Base-by-base conservation (phyloP, 129 eudicot genomes). In the sunflower (Helianthus annuus) region DNA sequence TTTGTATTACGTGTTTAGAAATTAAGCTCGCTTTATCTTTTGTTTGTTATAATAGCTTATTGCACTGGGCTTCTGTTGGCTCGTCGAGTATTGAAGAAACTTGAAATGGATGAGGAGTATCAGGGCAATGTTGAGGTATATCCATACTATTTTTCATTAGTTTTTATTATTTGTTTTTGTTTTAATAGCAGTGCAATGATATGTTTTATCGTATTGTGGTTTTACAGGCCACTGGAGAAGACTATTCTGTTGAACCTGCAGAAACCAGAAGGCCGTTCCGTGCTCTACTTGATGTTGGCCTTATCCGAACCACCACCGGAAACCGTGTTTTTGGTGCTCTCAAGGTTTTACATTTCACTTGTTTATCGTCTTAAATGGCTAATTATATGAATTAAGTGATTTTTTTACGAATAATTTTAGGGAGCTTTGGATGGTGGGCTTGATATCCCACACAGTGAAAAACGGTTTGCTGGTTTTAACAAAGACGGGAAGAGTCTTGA, bases 361-460 rank as follows among this genome's bases (percentile, higher is more conserved):
- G 3, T 27, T 3, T 11, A 10, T 58, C 10, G 6, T 51, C 17
- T 51, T 44, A 65, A 65, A 16, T 42, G 11, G 46, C 10, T 10
- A 62, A 4, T n/a, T 48, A 51, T 39, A 38, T 63, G 49, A n/a
- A 38, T 3, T 39, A 39, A 39, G 6, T 7, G 8, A 1, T n/a
- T 63, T 63, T 36, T 36, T 63, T 27, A 0, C 14, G 9, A 16
- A 55, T 73, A 34, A 48, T 44, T 44, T n/a, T 70, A 94, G 99
- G 99, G 99, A 22, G 99, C 99, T n/a, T 12, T 94, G 70, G 99
- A 94, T 84, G 99, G 97, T 69, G 99, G n/a, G n/a, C n/a, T n/a
- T n/a, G n/a, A n/a, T n/a, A n/a, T n/a, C n/a, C n/a, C n/a, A n/a
- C n/a, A n/a, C 84, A 90, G 97, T 70, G 99, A 90, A 9, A 94